Evolutionary conservation across 192 early-diverging fungal species (phyloP).

Genomic region (Lunasporangiospora selenospora): DNA sequence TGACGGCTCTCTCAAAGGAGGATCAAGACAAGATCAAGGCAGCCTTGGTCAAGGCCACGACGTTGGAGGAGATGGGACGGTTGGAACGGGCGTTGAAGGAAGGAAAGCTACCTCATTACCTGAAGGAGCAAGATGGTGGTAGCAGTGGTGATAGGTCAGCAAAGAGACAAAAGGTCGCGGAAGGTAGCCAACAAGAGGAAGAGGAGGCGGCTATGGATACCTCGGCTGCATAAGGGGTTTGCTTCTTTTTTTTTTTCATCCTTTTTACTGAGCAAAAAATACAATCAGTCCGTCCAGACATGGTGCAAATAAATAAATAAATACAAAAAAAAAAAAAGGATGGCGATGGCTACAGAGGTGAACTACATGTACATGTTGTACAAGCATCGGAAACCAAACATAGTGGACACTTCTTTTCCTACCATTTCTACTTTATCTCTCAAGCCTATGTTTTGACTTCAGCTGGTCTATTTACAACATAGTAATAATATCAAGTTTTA

Average conservation of each 20-base stretch:
- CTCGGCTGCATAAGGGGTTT: constrained; percentile 15
- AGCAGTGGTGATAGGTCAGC: constrained; percentile 8
- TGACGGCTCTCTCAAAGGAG: constrained; percentile 66
- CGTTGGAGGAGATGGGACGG: constrained; percentile 75
- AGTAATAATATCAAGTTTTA: constrained; percentile 17
- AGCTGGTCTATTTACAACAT: background rate
- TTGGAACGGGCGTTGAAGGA: constrained; percentile 73
- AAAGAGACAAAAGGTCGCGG: constrained; percentile 23
- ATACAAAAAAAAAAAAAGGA: background rate
- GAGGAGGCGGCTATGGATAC: constrained; percentile 16
- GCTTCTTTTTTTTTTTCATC: constrained; percentile 1
- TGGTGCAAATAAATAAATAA: background rate
- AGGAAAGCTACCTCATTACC: constrained; percentile 56
- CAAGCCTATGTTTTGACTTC: no score
- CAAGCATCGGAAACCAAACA: no score
- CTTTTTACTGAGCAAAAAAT: no score
- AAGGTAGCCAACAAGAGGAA: constrained; percentile 21
- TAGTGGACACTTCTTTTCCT: no score
- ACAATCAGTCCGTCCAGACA: background rate
- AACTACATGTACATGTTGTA: no score
- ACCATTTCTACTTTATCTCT: no score
- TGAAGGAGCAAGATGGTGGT: constrained; percentile 26
- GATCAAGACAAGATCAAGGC: constrained; percentile 75
- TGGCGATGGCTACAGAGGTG: no score
- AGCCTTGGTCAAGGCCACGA: constrained; percentile 76